Evolutionary conservation across 257 asterid genomes (phyloP), one percentile per base, ranked within the genome.

Genomic region (Prunella vulgaris): DNA sequence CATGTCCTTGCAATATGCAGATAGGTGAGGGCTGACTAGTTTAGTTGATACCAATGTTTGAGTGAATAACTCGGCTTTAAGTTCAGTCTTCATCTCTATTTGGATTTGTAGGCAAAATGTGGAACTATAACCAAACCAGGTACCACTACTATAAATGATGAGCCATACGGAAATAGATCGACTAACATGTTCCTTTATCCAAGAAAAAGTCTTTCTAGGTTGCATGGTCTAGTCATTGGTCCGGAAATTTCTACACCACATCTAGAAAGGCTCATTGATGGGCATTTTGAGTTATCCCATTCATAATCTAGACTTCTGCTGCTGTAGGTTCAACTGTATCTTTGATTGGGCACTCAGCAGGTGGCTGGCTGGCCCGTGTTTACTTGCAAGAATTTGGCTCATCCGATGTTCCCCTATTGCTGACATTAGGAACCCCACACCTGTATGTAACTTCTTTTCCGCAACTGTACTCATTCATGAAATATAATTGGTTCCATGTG

Each of bases 331-430:
- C 88, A 72, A 66, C 63, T 35, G 69, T 93, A 86, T 87, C 98
- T 35, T 64, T 93, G 77, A 78, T 90, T 74, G 98, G 97, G 48
- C 97, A 90, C 81, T 93, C 98, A 60, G 97, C 98, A 3, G 98
- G 98, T 58, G 98, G 97, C 81, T 93, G 98, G 98, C 85, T 93
- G 49, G 98, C 87, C 60, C 91, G 98, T 59, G 87, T 93, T 56
- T 88, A 90, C 78, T 73, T 93, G 87, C 92, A 93, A 81, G 96
- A 93, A 69, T 87, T 80, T 21, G 92, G 92, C 68, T 25, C 63
- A 56, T 83, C 93, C 1, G 84, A 88, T 63, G 76, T 87, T 77
- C 85, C 96, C 68, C 71, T 93, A 62, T 68, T 90, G 74, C 71
- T 90, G 81, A 93, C 98, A 64, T 80, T 93, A 76, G 98, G 98